Evolutionary conservation across 768 basidiomycete species (phyloP), one percentile per base, ranked within the genome.

Genomic region (Termitomyces sp.): DNA sequence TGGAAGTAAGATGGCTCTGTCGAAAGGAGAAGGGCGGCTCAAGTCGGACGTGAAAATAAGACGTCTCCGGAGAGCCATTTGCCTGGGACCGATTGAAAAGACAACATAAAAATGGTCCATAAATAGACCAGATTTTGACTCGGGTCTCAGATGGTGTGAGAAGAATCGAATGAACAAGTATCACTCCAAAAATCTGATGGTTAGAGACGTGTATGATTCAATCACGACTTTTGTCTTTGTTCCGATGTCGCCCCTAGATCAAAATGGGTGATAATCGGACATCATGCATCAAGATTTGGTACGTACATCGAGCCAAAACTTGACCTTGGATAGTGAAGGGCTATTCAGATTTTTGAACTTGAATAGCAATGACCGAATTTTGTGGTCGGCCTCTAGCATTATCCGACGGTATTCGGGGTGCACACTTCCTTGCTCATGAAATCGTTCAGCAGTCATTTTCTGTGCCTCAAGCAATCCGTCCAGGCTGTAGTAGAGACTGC

Each of bases 281-380:
- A 38, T 38, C 36, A 16, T 13, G 24, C 20, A 30, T 49, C 14
- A 9, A 3, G 26, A 24, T 24, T 28, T 28, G 10, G 24, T n/a
- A 47, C 55, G 28, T 45, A 57, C 57, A 18, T 44, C 45, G 3
- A 58, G 36, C 52, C 57, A 58, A 20, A 48, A 20, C 45, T 58
- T 58, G 5, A 58, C 48, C 22, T 36, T 58, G 2, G 57, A 54
- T 14, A 58, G 52, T 36, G 57, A 36, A 49, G 52, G 44, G 26
- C 35, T 28, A 38, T 58, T 58, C 24, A 58, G 16, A 9, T 14
- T 52, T 30, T 56, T 57, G 52, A 57, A 49, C 40, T 56, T 56
- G n/a, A 47, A 20, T 9, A 60, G n/a, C 28, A 49, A 40, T 35
- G 58, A 33, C 30, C 59, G 54, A 48, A 60, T 56, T 30, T 50